Evolutionary conservation across 2,329 filamentous ascomycete genomes (phyloP).

Genomic region (Hansfordia pulvinata): DNA sequence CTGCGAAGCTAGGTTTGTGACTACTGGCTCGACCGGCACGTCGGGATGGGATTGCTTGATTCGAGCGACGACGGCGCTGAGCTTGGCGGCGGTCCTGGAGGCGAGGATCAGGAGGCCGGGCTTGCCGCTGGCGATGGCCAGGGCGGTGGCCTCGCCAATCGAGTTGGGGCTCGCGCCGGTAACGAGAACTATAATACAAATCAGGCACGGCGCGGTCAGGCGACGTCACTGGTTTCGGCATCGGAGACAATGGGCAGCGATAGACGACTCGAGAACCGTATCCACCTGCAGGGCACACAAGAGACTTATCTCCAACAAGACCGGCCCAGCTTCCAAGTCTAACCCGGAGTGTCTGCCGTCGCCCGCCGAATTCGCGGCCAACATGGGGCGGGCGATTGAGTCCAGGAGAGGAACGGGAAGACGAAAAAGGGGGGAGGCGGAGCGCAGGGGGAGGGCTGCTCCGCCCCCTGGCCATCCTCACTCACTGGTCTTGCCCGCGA

Average conservation of each 20-base stretch:
- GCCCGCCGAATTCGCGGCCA: no score
- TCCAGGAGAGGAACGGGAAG: no score
- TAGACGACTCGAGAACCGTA: no score
- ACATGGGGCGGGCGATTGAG: no score
- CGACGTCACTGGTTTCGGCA: constrained; percentile 1
- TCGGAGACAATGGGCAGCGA: no score
- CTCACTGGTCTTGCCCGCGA: constrained; percentile 6
- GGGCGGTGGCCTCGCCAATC: constrained; percentile 20
- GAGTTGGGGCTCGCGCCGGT: constrained; percentile 22
- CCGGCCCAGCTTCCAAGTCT: no score
- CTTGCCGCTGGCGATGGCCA: constrained; percentile 17
- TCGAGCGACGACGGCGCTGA: constrained; percentile 13
- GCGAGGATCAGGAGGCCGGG: constrained; percentile 22
- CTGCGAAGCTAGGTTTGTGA: constrained; percentile 19
- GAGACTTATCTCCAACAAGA: no score
- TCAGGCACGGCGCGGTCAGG: constrained; percentile 1
- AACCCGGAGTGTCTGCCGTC: no score
- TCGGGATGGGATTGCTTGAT: constrained; percentile 5
- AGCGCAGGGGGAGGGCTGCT: no score
- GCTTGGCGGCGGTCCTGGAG: constrained; percentile 19
- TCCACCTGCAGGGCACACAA: no score
- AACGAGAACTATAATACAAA: constrained; percentile 18
- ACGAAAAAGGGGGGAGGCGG: no score
- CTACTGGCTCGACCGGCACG: constrained; percentile 9
- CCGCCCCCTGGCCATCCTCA: no score